These are phyloP conservation scores for Spergularia bocconei DNA, from an alignment of 148 eudicot species.

Conservation along the genomic window DNA sequence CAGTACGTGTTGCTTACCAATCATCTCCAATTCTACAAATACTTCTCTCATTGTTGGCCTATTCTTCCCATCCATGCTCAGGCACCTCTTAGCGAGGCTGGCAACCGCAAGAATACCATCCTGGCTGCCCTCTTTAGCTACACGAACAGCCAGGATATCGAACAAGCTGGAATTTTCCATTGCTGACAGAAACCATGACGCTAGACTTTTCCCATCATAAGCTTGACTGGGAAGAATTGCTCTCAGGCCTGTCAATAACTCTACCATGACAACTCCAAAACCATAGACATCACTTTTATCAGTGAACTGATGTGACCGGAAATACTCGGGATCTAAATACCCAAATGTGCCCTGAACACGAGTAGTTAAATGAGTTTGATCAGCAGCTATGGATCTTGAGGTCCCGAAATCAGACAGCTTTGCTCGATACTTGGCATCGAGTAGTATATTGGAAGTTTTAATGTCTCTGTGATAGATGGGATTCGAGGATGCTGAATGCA, in stretches of 20 bases:
- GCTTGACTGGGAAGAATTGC: constrained; percentile 18
- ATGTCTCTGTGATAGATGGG: constrained; percentile 31
- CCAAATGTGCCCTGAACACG: constrained; percentile 28
- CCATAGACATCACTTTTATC: constrained; percentile 25
- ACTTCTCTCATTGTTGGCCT: constrained; percentile 36
- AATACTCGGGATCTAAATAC: constrained; percentile 28
- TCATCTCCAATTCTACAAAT: constrained; percentile 13
- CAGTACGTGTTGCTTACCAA: neutral
- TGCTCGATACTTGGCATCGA: constrained; percentile 26
- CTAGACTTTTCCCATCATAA: constrained; percentile 22
- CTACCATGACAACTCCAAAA: constrained; percentile 33
- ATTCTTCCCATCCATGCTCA: constrained; percentile 22
- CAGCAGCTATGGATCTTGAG: constrained; percentile 22
- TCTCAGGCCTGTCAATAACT: constrained; percentile 31
- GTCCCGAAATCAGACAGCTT: constrained; percentile 32
- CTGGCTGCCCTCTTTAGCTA: constrained; percentile 19
- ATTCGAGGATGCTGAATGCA: constrained; percentile 28
- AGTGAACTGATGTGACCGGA: constrained; percentile 19
- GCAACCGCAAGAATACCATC: constrained; percentile 18
- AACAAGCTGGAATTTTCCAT: constrained; percentile 14
- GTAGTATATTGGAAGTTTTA: constrained; percentile 29
- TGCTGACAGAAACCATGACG: constrained; percentile 13
- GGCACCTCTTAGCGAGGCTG: constrained; percentile 23
- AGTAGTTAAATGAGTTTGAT: constrained; percentile 32
- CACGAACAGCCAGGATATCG: constrained; percentile 21